These are phyloP conservation scores for Suhomyces terraborum DNA, from an alignment of 1,139 yeast genomes.

Conservation along the genomic window DNA sequence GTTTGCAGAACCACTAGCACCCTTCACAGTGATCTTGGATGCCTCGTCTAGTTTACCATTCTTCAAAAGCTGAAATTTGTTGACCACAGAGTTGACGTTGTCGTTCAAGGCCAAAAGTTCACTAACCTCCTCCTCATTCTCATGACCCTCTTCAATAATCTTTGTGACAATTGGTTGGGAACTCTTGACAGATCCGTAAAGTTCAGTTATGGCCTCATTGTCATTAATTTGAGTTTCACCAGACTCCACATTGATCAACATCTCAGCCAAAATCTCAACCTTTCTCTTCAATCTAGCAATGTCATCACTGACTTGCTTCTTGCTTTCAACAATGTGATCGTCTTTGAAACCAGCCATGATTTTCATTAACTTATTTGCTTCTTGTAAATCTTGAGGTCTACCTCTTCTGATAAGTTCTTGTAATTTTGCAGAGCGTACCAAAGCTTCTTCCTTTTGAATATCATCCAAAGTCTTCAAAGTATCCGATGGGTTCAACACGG, in stretches of 20 bases:
- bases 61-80: slow-evolving; percentile 67
- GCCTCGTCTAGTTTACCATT: slow-evolving; percentile 67
- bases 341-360: slow-evolving; percentile 97
- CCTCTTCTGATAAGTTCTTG: slow-evolving; percentile 96
- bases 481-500: slow-evolving; percentile 91
- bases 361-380: slow-evolving; percentile 95
- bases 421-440: slow-evolving; percentile 91
- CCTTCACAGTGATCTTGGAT: slow-evolving; percentile 48
- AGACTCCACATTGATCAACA: slow-evolving; percentile 63
- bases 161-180: slow-evolving; percentile 87
- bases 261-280: slow-evolving; percentile 87
- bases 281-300: slow-evolving; percentile 82
- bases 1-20: slow-evolving; percentile 35
- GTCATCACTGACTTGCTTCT: slow-evolving; percentile 81
- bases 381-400: slow-evolving; percentile 91
- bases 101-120: slow-evolving; percentile 74
- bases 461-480: slow-evolving; percentile 87
- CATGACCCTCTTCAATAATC: slow-evolving; percentile 74
- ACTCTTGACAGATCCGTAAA: slow-evolving; percentile 75
- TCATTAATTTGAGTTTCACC: slow-evolving; percentile 51
- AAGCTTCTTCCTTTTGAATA: slow-evolving; percentile 85
- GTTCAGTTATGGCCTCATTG: slow-evolving; percentile 75
- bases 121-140: slow-evolving; percentile 64
- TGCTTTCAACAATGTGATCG: slow-evolving; percentile 67
- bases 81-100: slow-evolving; percentile 66